Base-by-base conservation (phyloP, 768 basidiomycete species). In the Gloeophyllum trabeum region DNA sequence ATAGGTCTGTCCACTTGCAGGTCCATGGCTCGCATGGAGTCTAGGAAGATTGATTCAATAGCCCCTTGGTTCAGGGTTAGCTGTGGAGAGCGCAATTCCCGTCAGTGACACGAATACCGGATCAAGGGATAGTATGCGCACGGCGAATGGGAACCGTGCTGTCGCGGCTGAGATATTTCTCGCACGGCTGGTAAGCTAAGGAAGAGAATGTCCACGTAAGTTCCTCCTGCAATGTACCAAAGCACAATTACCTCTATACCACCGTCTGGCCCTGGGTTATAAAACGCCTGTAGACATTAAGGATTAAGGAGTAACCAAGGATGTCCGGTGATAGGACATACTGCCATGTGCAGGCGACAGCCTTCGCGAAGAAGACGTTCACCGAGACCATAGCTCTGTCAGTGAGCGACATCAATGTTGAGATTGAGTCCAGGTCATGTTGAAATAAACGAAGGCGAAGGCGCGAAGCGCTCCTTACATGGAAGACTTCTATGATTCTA, bases 311-410 rank as follows among this genome's bases (percentile, higher is more conserved):
- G n/a, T n/a, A 10, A 13, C 6, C 10, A 4, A 16, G 21, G 13
- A 35, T 14, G 2, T 5, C 6, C 28, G 10, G 28, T n/a, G 28
- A 26, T 3, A 3, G 14, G 16, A 58, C 70, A 41, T 56, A 81
- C 79, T 47, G 70, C 70, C 54, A 70, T 65, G 46, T 81, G 75
- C 65, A 82, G 62, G 43, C 80, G 79, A 46, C 73, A 75, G 6
- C 73, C 79, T 50, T 81, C 71, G 40, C 55, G 62, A 24, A 83
- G 41, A 24, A 83, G 51, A 5, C 70, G 65, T 13, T 79, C 73
- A 2, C 68, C 77, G 4, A 83, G 64, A 5, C 80, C 81, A 57
- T 82, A 82, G 46, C 79, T 82, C 79, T 82, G 28, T 5, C n/a
- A n/a, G n/a, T n/a, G n/a, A n/a, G n/a, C n/a, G n/a, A n/a, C n/a